A percentile compares a stretch with the other conserved stretches of the same genome.
Evolutionary conservation across 106 monocot genomes (phyloP).

Genomic region (Dioscorea zingiberensis): DNA sequence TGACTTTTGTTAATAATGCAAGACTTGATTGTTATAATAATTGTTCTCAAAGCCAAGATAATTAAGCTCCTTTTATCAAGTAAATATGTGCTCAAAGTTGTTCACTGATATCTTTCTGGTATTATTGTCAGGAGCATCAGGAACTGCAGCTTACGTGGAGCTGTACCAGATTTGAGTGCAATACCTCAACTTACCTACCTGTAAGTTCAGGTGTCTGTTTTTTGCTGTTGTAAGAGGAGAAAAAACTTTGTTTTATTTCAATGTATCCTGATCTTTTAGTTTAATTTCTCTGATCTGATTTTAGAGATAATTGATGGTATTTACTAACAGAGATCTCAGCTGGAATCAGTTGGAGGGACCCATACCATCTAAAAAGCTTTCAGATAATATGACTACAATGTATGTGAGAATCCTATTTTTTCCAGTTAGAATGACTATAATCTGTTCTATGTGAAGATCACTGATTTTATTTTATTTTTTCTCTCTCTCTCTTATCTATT

Average conservation of each 20-base stretch:
- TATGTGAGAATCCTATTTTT: conserved; percentile 11
- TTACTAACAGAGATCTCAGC: conserved; percentile 62
- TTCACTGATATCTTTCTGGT: neutral
- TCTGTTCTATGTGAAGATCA: no score
- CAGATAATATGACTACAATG: conserved; percentile 63
- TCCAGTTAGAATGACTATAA: no score
- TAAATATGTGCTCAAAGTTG: no score
- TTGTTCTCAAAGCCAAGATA: no score
- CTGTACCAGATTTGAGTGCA: conserved; percentile 60
- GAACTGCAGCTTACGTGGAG: conserved; percentile 77
- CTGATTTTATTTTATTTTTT: no score
- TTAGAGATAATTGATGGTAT: no score
- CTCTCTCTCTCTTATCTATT: no score
- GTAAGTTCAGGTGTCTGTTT: conserved; percentile 31
- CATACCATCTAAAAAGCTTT: conserved; percentile 52
- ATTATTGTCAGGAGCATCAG: conserved; percentile 60
- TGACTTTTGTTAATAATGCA: no score
- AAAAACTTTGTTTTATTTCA: neutral
- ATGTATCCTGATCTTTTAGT: neutral
- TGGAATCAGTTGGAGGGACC: conserved; percentile 61
- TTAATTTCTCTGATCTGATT: no score
- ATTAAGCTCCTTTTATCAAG: no score
- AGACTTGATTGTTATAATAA: no score
- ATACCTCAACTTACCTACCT: conserved; percentile 52
- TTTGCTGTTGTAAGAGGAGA: neutral